Evolutionary conservation across 371 early-diverging fungal genomes (phyloP).

Genomic region (Mucor piriformis): DNA sequence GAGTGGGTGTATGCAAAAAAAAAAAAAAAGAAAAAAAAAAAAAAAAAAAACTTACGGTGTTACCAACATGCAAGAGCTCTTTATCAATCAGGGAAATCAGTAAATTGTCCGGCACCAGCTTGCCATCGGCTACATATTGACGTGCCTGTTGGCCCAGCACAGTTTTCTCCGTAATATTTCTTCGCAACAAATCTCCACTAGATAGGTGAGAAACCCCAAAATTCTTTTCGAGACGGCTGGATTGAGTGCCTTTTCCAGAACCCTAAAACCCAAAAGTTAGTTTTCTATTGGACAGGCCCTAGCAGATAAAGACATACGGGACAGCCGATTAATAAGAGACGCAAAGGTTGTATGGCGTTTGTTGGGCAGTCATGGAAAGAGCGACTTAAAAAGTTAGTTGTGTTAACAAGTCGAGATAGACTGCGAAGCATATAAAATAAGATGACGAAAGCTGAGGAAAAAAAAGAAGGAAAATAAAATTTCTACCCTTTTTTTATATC

Average conservation of each 20-base stretch:
- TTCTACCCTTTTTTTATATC: neutral
- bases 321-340: slow-evolving; percentile 63
- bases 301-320: no score
- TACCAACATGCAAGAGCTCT: slow-evolving; percentile 61
- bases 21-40: neutral
- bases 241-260: slow-evolving; percentile 89
- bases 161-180: slow-evolving; percentile 74
- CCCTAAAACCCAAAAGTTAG: slow-evolving; percentile 50
- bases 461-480: neutral
- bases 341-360: slow-evolving; percentile 50
- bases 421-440: slow-evolving; percentile 7
- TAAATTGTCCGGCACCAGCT: slow-evolving; percentile 79
- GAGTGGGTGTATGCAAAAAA: neutral
- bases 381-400: slow-evolving; percentile 6
- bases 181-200: slow-evolving; percentile 84
- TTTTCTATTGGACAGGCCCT: no score
- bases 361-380: slow-evolving; percentile 46
- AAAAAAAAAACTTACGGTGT: slow-evolving; percentile 35
- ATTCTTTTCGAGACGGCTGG: slow-evolving; percentile 68
- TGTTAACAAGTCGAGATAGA: neutral
- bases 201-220: slow-evolving; percentile 74
- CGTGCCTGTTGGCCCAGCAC: slow-evolving; percentile 68
- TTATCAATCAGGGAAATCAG: slow-evolving; percentile 75
- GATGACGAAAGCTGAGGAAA: neutral
- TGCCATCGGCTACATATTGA: slow-evolving; percentile 55